Base-by-base conservation (phyloP, 2,329 filamentous ascomycete species). In the Emmonsia crescens region DNA sequence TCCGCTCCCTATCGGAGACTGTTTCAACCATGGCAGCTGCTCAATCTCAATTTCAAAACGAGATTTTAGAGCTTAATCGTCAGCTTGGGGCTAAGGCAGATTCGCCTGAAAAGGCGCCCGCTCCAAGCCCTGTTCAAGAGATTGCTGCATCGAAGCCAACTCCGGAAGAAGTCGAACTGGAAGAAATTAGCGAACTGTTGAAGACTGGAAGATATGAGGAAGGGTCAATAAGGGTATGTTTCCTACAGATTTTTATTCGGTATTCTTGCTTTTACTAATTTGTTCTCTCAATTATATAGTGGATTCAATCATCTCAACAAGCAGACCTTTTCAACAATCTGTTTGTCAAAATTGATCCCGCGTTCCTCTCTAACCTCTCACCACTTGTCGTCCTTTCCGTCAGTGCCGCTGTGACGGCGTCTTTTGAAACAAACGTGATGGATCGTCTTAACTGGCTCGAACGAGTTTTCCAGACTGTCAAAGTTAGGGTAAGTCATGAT, bases 221-320 rank as follows among this genome's bases (percentile, higher is more conserved):
- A 61, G 78, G 72, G 29, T 77, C 77, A 3, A 71, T 80, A 48
- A 78, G 74, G 70, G 76, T 78, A 66, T 57, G 74, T 72, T 38
- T 38, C 0, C 14, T 24, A 44, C 29, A 24, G 16, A 8, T 31
- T 27, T 9, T 8, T 52, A 27, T 16, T 21, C 57, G 6, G 19
- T 42, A n/a, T 52, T 52, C n/a, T 52, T 9, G 5, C 14, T 21
- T 31, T 51, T 31, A 65, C 51, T 40, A 55, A 21, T 38, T 60
- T 73, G 57, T 60, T 38, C 61, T 73, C 57, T 60, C 33, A 60
- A 60, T 33, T 61, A 60, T 61, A 77, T 60, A 76, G 77, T 87
- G 85, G 85, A 76, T 87, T 56, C 83, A 85, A 75, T 87, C 84
- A 5, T 71, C 74, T 38, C 80, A 81, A 61, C 82, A 85, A 66